phyloP scores from a whole-genome alignment of 108 stramenopile genomes.

The Skeletonema grethae region DNA sequence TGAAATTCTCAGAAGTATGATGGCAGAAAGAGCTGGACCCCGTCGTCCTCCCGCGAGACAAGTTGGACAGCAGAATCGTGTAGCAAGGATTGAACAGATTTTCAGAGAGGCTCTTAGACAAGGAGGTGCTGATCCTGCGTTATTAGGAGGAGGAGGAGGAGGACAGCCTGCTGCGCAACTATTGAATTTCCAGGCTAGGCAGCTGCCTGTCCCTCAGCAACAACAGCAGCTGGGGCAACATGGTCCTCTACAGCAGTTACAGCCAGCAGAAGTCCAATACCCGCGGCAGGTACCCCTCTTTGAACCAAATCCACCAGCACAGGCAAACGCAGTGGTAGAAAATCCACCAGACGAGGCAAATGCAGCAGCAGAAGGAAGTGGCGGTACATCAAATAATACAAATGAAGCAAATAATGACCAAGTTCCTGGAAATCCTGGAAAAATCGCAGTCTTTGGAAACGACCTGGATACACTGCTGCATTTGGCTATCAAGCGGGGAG shows the following conservation, averaged over 20 bases:
- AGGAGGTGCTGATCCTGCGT: neutral
- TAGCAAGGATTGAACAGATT: neutral
- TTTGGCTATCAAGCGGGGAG: constrained; percentile 43
- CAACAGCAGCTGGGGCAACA: neutral
- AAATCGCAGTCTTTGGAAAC: constrained; percentile 36
- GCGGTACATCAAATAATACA: neutral
- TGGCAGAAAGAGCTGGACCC: neutral
- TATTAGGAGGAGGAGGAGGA: neutral
- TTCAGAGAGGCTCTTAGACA: neutral
- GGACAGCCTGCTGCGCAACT: neutral
- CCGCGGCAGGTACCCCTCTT: neutral
- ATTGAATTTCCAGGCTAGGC: neutral
- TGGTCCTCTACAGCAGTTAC: neutral
- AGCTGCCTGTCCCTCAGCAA: neutral
- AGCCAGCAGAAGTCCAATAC: neutral
- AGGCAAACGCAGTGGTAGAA: neutral
- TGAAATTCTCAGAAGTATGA: neutral
- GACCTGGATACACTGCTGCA: constrained; percentile 57
- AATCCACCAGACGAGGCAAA: neutral
- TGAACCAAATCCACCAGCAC: neutral
- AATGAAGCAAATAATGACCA: neutral
- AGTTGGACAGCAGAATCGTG: neutral
- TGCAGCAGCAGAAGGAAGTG: neutral
- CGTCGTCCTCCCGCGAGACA: neutral
- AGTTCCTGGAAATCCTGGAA: neutral